Evolutionary conservation across 164 flowering plant genomes (phyloP).

Genomic region (Annona squamosa): DNA sequence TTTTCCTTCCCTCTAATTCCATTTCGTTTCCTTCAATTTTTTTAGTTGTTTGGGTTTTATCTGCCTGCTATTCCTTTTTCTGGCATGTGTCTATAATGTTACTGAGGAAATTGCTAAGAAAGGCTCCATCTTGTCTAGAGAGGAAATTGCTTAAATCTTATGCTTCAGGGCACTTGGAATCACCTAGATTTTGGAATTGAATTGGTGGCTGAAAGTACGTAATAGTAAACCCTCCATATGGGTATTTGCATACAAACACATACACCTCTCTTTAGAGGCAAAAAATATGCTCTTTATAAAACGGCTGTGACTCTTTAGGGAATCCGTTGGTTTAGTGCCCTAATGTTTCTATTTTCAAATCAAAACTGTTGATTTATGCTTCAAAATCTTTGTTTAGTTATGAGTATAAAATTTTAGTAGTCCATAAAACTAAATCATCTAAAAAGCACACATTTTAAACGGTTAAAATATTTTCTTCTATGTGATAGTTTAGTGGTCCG

Average conservation of each 20-base stretch:
- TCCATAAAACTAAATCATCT: not conserved
- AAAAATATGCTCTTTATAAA: not conserved
- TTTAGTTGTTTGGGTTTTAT: not conserved
- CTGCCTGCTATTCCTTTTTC: not conserved
- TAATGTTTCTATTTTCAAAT: not conserved
- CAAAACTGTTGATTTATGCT: not conserved
- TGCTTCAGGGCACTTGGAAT: too few relatives aligned
- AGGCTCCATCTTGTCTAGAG: too few relatives aligned
- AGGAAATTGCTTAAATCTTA: too few relatives aligned
- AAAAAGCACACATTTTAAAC: too few relatives aligned
- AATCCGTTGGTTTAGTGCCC: not conserved
- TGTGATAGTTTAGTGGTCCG: too few relatives aligned
- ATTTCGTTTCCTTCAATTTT: not conserved
- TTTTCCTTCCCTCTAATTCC: not conserved
- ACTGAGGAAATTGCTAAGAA: too few relatives aligned
- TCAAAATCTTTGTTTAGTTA: not conserved
- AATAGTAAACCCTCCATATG: too few relatives aligned
- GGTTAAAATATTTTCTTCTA: too few relatives aligned
- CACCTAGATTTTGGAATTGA: too few relatives aligned
- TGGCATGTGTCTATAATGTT: not conserved
- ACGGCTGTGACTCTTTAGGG: too few relatives aligned
- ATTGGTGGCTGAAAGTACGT: too few relatives aligned
- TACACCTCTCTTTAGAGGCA: not conserved
- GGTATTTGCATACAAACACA: too few relatives aligned
- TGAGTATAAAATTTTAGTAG: not conserved